Evolutionary conservation across 306 rosid species (phyloP).

Genomic region (Fragaria iinumae): DNA sequence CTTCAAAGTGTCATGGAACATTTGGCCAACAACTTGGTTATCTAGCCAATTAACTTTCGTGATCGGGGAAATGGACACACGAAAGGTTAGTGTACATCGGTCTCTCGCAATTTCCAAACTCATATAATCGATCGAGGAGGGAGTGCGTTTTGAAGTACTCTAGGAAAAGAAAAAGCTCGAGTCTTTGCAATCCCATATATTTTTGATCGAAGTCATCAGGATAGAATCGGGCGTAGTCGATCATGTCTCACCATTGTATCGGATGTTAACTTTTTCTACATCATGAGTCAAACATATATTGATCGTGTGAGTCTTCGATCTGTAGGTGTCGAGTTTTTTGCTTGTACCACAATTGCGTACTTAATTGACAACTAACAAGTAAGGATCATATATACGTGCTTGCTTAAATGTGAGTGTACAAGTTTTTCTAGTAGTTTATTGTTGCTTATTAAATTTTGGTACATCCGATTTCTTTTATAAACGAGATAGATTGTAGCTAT

Average conservation of each 20-base stretch:
- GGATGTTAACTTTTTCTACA: not conserved
- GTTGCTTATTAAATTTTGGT: too few species aligned
- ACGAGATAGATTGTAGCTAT: too few species aligned
- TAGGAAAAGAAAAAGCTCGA: not conserved
- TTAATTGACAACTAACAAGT: too few species aligned
- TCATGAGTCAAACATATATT: not conserved
- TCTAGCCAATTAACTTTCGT: too few species aligned
- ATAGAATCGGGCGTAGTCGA: not conserved
- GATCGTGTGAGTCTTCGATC: too few species aligned
- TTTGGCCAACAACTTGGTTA: not conserved
- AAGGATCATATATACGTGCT: too few species aligned
- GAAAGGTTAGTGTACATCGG: not conserved
- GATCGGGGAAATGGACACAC: not conserved
- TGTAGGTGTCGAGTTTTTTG: too few species aligned
- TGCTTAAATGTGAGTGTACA: too few species aligned
- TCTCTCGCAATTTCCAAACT: not conserved
- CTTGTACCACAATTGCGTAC: too few species aligned
- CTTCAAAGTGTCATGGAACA: constrained; percentile 17
- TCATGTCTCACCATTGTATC: too few species aligned
- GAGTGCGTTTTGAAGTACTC: not conserved
- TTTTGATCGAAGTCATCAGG: not conserved
- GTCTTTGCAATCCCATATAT: not conserved
- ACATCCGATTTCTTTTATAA: too few species aligned
- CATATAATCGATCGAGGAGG: not conserved
- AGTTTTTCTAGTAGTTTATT: too few species aligned